phyloP scores from a whole-genome alignment of 176 grass and related monocot species.

The Triticum turgidum region DNA sequence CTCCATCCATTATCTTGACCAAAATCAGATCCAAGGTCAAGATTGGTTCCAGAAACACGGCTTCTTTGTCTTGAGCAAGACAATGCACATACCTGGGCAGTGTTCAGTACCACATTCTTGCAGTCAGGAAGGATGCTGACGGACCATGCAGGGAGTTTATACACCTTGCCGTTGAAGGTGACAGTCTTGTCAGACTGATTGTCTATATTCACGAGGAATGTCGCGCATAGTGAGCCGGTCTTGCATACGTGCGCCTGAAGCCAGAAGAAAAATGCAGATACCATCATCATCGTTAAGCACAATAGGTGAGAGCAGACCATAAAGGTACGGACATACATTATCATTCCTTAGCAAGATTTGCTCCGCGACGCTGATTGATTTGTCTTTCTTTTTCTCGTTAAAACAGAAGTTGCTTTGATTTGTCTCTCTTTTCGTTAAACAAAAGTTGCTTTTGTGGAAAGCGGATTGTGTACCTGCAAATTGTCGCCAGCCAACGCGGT shows the following conservation, averaged over 20 bases:
- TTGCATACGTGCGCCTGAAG: conserved; percentile 74
- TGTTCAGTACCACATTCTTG: conserved; percentile 89
- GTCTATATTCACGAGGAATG: conserved; percentile 94
- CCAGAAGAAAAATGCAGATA: conserved; percentile 13
- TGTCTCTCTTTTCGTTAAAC: neutral
- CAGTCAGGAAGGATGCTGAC: conserved; percentile 99
- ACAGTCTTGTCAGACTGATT: conserved; percentile 67
- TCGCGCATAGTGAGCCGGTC: conserved; percentile 59
- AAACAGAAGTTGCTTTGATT: neutral
- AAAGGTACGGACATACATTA: neutral
- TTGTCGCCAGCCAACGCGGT: too few species aligned
- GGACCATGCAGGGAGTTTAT: conserved; percentile 85
- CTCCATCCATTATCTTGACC: too few species aligned
- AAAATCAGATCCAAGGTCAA: too few species aligned
- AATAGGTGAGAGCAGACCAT: neutral
- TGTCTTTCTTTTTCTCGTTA: neutral
- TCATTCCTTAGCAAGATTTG: neutral
- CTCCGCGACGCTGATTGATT: neutral
- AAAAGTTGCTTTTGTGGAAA: conserved; percentile 27
- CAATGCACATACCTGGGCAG: conserved; percentile 66
- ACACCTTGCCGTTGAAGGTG: conserved; percentile 77
- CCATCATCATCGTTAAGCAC: conserved; percentile 8
- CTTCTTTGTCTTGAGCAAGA: neutral
- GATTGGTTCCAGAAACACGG: neutral
- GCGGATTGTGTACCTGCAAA: neutral